Percentiles rank a stretch among this genome's conserved stretches.
Evolutionary conservation across 306 rosid species (phyloP).

Genomic region (Cicer arietinum): DNA sequence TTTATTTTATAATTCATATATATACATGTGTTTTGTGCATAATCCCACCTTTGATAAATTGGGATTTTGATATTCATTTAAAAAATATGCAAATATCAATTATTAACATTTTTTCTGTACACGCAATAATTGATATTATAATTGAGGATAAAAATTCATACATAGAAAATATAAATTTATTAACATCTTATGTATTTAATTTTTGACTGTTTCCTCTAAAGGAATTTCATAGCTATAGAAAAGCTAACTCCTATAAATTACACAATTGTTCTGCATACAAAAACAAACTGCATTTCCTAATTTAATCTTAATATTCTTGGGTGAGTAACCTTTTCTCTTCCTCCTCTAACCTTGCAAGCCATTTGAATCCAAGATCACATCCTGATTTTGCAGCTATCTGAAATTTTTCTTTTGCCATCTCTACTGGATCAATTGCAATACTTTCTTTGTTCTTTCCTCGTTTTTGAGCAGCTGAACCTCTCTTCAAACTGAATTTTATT

Average conservation of each 20-base stretch:
- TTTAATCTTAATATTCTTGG: constrained; percentile 29
- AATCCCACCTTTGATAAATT: too few species aligned
- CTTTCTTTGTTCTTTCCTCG: constrained; percentile 53
- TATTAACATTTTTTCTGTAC: too few species aligned
- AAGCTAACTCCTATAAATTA: not conserved
- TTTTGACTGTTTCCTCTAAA: not conserved
- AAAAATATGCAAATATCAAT: too few species aligned
- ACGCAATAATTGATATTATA: not conserved
- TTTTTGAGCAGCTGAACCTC: constrained; percentile 54
- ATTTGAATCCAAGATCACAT: constrained; percentile 85
- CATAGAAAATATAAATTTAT: not conserved
- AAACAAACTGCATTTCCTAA: not conserved
- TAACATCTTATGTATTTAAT: not conserved
- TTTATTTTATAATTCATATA: too few species aligned
- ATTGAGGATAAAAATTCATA: not conserved
- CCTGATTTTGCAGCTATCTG: constrained; percentile 83
- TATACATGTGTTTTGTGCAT: too few species aligned
- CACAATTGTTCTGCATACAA: constrained; percentile 15
- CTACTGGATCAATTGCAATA: constrained; percentile 56
- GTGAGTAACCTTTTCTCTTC: constrained; percentile 66
- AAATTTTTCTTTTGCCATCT: constrained; percentile 85
- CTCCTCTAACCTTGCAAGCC: constrained; percentile 84
- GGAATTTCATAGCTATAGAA: not conserved
- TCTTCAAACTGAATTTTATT: constrained; percentile 56
- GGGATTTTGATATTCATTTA: too few species aligned